Percentiles rank a stretch among this genome's conserved stretches.
Conservation (phyloP, 768 basidiomycete genomes). For the Tricholoma sp. region DNA sequence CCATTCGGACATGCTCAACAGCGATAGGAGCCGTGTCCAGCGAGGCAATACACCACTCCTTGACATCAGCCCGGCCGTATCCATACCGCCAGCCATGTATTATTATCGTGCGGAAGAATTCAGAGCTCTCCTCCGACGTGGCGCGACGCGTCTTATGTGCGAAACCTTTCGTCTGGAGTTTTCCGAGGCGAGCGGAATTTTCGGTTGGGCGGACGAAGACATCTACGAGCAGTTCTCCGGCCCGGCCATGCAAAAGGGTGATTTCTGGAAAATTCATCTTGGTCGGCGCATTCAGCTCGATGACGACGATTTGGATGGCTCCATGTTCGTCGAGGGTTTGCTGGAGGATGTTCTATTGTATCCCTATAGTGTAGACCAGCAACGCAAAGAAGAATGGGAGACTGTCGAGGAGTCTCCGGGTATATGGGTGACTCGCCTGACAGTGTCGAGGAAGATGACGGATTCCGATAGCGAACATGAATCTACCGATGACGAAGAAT, state of each 20-base stretch:
- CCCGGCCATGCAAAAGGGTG: slow-evolving; percentile 25
- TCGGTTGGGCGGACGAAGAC: slow-evolving; percentile 27
- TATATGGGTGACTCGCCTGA: slow-evolving; percentile 25
- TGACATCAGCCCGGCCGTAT: slow-evolving; percentile 8
- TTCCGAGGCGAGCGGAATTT: slow-evolving; percentile 23
- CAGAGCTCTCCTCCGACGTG: slow-evolving; percentile 23
- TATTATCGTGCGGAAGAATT: slow-evolving; percentile 19
- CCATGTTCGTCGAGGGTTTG: slow-evolving; percentile 25
- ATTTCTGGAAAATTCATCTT: slow-evolving; percentile 35
- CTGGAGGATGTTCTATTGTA: slow-evolving; percentile 28
- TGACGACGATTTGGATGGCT: slow-evolving; percentile 30
- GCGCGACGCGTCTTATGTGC: slow-evolving; percentile 33
- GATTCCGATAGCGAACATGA: neutral
- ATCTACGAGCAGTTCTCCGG: slow-evolving; percentile 29
- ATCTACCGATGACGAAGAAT: neutral
- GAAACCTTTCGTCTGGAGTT: slow-evolving; percentile 30
- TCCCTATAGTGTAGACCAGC: neutral
- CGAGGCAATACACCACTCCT: slow-evolving; percentile 28
- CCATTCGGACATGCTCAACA: neutral
- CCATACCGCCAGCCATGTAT: slow-evolving; percentile 5
- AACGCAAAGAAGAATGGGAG: slow-evolving; percentile 18
- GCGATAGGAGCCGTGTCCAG: slow-evolving; percentile 8
- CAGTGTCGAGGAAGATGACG: neutral
- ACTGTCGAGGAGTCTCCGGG: slow-evolving; percentile 24
- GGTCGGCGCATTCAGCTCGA: slow-evolving; percentile 31